These are phyloP conservation scores for Monilinia vaccinii-corymbosi DNA, from an alignment of 2,329 filamentous ascomycete species.

Conservation along the genomic window DNA sequence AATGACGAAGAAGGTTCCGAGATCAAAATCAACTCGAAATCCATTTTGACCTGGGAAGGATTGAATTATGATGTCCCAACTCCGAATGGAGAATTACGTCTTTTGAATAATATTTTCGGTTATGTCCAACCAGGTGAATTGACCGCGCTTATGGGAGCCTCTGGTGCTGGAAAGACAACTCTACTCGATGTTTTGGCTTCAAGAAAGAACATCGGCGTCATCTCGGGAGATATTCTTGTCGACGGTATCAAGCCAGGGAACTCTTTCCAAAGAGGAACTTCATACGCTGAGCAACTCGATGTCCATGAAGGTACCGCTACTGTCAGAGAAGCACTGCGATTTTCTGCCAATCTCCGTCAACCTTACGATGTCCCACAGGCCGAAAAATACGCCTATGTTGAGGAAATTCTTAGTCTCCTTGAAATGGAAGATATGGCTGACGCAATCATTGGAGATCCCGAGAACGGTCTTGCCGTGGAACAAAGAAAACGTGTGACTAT, in stretches of 20 bases:
- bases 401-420: slow-evolving; percentile 54
- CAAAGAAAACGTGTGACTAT: slow-evolving; percentile 60
- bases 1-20: slow-evolving; percentile 35
- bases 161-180: slow-evolving; percentile 58
- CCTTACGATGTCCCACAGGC: slow-evolving; percentile 45
- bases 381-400: slow-evolving; percentile 58
- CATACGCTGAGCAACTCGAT: slow-evolving; percentile 58
- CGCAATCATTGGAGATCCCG: slow-evolving; percentile 53
- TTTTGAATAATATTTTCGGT: slow-evolving; percentile 52
- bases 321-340: slow-evolving; percentile 57
- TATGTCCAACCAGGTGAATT: slow-evolving; percentile 53
- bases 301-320: slow-evolving; percentile 53
- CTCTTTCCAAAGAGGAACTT: slow-evolving; percentile 54
- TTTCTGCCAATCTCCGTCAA: slow-evolving; percentile 55
- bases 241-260: slow-evolving; percentile 49
- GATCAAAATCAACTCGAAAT: slow-evolving; percentile 49
- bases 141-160: slow-evolving; percentile 54
- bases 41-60: slow-evolving; percentile 77
- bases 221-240: slow-evolving; percentile 52
- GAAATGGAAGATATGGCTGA: slow-evolving; percentile 59
- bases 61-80: slow-evolving; percentile 67
- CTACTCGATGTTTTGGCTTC: slow-evolving; percentile 54
- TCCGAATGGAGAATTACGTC: slow-evolving; percentile 34
- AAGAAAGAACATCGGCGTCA: slow-evolving; percentile 55
- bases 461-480: slow-evolving; percentile 53